A percentile compares a stretch with the other conserved stretches of the same genome.
These are phyloP conservation scores for Chaetomium sp. DNA, from an alignment of 2,329 filamentous ascomycete species.

Conservation along the genomic window DNA sequence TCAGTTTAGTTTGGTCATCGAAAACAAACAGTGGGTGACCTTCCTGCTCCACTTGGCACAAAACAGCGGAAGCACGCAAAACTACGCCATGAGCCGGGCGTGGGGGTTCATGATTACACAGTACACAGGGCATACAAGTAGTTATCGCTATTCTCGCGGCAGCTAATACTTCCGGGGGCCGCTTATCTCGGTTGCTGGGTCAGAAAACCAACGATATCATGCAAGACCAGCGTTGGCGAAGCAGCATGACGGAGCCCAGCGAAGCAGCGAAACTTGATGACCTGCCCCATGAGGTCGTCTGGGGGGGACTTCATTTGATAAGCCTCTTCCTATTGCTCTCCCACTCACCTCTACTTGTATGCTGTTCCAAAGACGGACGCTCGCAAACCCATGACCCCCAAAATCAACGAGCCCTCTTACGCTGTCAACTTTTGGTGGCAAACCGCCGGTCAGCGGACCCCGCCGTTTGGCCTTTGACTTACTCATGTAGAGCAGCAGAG, in stretches of 20 bases:
- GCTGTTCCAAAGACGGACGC: neutral
- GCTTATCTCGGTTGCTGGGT: slow-evolving; percentile 31
- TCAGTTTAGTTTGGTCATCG: neutral
- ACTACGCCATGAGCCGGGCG: slow-evolving; percentile 19
- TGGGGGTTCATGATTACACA: slow-evolving; percentile 24
- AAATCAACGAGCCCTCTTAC: neutral
- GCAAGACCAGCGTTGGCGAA: slow-evolving; percentile 12
- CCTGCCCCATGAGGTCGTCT: slow-evolving; percentile 4
- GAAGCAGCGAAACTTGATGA: slow-evolving; percentile 6
- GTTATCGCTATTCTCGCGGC: neutral
- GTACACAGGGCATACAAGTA: too few species aligned
- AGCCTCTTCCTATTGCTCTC: slow-evolving; percentile 4
- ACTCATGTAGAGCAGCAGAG: neutral
- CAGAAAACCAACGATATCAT: slow-evolving; percentile 18
- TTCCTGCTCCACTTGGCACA: slow-evolving; percentile 17
- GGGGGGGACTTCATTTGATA: slow-evolving; percentile 22
- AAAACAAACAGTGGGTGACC: neutral
- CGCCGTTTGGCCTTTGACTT: neutral
- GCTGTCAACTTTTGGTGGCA: neutral
- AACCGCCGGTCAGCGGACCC: neutral
- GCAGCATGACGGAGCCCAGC: slow-evolving; percentile 12
- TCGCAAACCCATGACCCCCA: neutral
- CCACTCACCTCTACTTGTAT: too few species aligned
- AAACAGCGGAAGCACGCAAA: slow-evolving; percentile 26
- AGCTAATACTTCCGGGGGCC: neutral